Evolutionary conservation across 495 filamentous ascomycete genomes (phyloP).

Genomic region (Podospora tetraspora): DNA sequence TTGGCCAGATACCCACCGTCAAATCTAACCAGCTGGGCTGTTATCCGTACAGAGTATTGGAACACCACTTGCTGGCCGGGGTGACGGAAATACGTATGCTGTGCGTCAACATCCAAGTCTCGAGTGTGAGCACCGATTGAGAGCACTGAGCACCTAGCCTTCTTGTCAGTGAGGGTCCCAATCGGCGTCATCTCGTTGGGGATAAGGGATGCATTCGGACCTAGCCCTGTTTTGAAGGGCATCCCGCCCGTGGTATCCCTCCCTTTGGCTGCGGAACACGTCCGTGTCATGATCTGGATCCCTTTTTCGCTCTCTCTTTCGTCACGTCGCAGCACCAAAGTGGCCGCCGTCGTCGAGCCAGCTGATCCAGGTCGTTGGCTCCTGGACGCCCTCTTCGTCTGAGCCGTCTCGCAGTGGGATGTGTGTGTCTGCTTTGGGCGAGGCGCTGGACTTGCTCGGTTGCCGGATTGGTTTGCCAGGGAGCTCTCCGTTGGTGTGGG

Average conservation of each 20-base stretch:
- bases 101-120: neutral
- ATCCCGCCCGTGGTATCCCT: neutral
- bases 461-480: constrained; percentile 3
- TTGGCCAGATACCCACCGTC: neutral
- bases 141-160: neutral
- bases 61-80: neutral
- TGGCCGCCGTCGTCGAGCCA: constrained; percentile 4
- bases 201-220: neutral
- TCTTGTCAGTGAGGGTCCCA: neutral
- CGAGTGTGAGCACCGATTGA: neutral
- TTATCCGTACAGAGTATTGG: no score
- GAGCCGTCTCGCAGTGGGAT: neutral
- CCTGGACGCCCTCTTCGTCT: constrained; percentile 3
- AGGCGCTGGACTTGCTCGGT: constrained; percentile 1
- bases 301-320: constrained; percentile 15
- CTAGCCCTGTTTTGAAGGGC: neutral
- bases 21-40: neutral
- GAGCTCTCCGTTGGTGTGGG: neutral
- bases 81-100: neutral
- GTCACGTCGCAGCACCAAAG: constrained; percentile 16
- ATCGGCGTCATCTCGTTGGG: neutral
- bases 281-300: neutral
- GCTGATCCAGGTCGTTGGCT: neutral
- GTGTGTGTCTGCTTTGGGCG: constrained; percentile 5
- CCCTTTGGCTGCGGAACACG: neutral